Percentiles rank a stretch among this genome's conserved stretches.
phyloP scores from a whole-genome alignment of 192 early-diverging fungal genomes.

The Linnemannia zychae region DNA sequence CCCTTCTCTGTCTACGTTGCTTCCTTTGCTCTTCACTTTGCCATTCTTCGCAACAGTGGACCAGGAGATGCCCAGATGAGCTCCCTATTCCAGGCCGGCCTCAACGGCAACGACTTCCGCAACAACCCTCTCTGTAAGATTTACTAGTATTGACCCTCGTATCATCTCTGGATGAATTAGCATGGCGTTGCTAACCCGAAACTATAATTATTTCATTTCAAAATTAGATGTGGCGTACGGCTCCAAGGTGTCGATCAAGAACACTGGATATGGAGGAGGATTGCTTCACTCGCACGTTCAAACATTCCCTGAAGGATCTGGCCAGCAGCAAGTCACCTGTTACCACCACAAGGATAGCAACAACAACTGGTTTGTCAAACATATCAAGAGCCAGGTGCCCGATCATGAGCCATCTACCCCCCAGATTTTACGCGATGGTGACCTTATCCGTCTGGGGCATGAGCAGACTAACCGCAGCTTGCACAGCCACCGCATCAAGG shows the following conservation, averaged over 20 bases:
- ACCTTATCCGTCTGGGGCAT: constrained; percentile 88
- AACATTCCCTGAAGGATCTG: constrained; percentile 79
- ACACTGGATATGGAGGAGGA: constrained; percentile 85
- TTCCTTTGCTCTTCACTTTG: constrained; percentile 91
- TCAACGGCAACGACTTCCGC: constrained; percentile 84
- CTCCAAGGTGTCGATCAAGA: constrained; percentile 90
- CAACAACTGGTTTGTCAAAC: constrained; percentile 89
- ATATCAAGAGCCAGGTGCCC: constrained; percentile 52
- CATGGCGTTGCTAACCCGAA: neutral
- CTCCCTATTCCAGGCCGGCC: constrained; percentile 95
- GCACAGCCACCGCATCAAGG: constrained; percentile 87
- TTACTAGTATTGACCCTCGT: neutral
- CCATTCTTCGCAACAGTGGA: constrained; percentile 83
- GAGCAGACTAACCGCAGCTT: constrained; percentile 78
- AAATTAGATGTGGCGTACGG: constrained; percentile 90
- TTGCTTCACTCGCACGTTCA: constrained; percentile 95
- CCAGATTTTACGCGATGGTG: constrained; percentile 82
- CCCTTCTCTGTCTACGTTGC: constrained; percentile 88
- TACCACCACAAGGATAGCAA: constrained; percentile 95
- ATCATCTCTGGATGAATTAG: no score
- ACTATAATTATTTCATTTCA: constrained; percentile 9
- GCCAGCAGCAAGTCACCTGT: constrained; percentile 97
- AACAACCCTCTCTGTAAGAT: constrained; percentile 83
- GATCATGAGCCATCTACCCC: constrained; percentile 68
- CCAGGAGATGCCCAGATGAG: constrained; percentile 94